Percentiles rank a stretch among this genome's conserved stretches.
These are phyloP conservation scores for Adiantum capillusveneris DNA, from an alignment of 75 land plant genomes.

Conservation along the genomic window DNA sequence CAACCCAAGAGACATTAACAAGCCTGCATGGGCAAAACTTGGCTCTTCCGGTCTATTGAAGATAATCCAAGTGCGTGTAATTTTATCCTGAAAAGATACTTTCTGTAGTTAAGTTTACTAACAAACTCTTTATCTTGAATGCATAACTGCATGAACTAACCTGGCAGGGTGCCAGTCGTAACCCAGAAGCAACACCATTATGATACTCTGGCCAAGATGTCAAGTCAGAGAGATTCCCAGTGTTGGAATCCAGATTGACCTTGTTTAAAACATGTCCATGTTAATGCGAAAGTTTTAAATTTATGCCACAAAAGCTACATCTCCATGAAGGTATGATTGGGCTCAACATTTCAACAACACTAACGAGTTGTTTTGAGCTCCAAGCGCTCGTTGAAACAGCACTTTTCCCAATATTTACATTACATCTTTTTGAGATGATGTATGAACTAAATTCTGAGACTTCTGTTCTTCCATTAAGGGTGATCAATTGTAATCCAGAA, in stretches of 20 bases:
- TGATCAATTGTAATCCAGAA: too few species aligned
- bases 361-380: too few species aligned
- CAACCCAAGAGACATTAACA: conserved; percentile 86
- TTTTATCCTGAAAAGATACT: conserved; percentile 50
- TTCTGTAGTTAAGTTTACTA: background rate
- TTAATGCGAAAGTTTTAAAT: background rate
- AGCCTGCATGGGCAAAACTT: conserved; percentile 78
- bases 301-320: too few species aligned
- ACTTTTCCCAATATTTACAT: too few species aligned
- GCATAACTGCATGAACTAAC: conserved; percentile 21
- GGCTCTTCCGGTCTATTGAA: conserved; percentile 93
- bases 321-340: too few species aligned
- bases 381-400: too few species aligned
- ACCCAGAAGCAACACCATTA: conserved; percentile 99
- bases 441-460: too few species aligned
- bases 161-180: conserved; percentile 84
- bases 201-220: conserved; percentile 98
- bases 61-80: conserved; percentile 93
- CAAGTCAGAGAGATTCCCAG: conserved; percentile 74
- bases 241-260: conserved; percentile 83
- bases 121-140: background rate
- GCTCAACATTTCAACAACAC: too few species aligned
- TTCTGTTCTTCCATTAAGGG: too few species aligned
- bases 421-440: too few species aligned
- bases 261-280: conserved; percentile 7